Evolutionary conservation across 108 stramenopile species (phyloP).

Genomic region (Bacterosira constricta): DNA sequence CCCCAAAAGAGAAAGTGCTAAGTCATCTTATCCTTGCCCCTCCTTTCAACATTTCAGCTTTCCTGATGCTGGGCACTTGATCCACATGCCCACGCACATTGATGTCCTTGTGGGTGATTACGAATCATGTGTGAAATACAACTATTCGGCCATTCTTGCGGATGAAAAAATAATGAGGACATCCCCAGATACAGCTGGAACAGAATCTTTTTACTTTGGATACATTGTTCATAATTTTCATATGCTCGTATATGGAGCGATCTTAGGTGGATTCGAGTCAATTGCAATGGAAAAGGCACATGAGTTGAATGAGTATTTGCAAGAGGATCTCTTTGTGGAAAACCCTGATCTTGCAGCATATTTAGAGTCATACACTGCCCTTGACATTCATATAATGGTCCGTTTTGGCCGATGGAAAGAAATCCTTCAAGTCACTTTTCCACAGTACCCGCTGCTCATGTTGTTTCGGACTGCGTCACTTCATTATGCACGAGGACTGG

Average conservation of each 20-base stretch:
- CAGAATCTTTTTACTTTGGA: conserved; percentile 83
- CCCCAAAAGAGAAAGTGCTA: too few species aligned
- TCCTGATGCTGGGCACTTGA: conserved; percentile 82
- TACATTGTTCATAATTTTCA: conserved; percentile 89
- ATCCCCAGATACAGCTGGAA: conserved; percentile 75
- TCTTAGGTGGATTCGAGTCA: conserved; percentile 81
- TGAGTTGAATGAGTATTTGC: conserved; percentile 57
- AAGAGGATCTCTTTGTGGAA: conserved; percentile 71
- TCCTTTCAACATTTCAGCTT: conserved; percentile 34
- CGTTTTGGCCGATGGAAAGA: conserved; percentile 88
- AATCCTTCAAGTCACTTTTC: conserved; percentile 60
- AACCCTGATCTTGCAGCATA: conserved; percentile 76
- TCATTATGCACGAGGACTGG: conserved; percentile 69
- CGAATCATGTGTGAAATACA: conserved; percentile 74
- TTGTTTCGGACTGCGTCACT: conserved; percentile 71
- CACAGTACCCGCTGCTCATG: conserved; percentile 73
- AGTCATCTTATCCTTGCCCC: not conserved
- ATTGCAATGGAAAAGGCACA: conserved; percentile 71
- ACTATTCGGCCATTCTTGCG: conserved; percentile 70
- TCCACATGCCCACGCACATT: conserved; percentile 89
- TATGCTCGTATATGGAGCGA: conserved; percentile 80
- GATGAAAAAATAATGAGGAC: conserved; percentile 65
- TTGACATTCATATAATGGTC: conserved; percentile 84
- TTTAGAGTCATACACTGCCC: conserved; percentile 78
- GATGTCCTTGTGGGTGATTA: conserved; percentile 89